These are phyloP conservation scores for Umbelopsis isabellina DNA, from an alignment of 192 early-diverging fungal genomes.

Conservation along the genomic window DNA sequence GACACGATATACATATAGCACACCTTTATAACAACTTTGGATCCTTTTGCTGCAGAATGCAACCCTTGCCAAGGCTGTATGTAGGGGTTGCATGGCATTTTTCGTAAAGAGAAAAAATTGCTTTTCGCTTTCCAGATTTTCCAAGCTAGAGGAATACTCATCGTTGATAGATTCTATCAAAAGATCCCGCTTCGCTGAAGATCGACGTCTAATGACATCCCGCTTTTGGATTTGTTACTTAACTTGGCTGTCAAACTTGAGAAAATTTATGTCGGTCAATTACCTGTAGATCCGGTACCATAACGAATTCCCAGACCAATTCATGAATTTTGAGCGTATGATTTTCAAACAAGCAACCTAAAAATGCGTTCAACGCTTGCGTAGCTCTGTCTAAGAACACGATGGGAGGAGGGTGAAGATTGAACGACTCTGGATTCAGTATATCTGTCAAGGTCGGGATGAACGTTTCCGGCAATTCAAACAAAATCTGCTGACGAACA, in stretches of 20 bases:
- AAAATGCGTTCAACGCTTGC: conserved; percentile 41
- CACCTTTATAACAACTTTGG: conserved; percentile 3
- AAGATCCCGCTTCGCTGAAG: conserved; percentile 43
- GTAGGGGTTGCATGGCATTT: conserved; percentile 37
- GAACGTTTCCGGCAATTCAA: conserved; percentile 47
- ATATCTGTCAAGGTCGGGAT: conserved; percentile 47
- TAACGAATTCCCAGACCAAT: conserved; percentile 47
- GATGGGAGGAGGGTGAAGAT: conserved; percentile 44
- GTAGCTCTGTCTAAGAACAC: conserved; percentile 32
- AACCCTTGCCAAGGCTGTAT: neutral
- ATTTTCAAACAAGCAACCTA: conserved; percentile 46
- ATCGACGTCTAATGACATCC: conserved; percentile 39
- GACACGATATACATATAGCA: neutral
- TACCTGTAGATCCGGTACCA: conserved; percentile 47
- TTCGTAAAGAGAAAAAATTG: conserved; percentile 44
- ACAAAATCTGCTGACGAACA: conserved; percentile 38
- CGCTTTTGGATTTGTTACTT: conserved; percentile 24
- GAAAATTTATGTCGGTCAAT: too few relatives aligned
- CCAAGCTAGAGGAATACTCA: conserved; percentile 27
- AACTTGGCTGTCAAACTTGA: too few relatives aligned
- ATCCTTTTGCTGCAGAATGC: conserved; percentile 42
- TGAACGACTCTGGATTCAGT: conserved; percentile 41
- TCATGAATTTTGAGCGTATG: conserved; percentile 48
- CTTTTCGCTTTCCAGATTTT: conserved; percentile 45
- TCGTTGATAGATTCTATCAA: conserved; percentile 46